Conservation (phyloP, 176 grass and related monocot species). For the Hordeum vulgare region MorexV3_pseudomolecules_assembly NC_058519.1:235503557-235504056, state of each 20-base stretch:
- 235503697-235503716: conserved; percentile 72
- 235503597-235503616: not conserved
- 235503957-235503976: not conserved
- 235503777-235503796: too few relatives aligned
- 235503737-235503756: conserved; percentile 90
- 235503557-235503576: not conserved
- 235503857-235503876: too few relatives aligned
- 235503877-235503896: too few relatives aligned
- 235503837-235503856: too few relatives aligned
- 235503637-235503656: not conserved
- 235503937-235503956: not conserved
- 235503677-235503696: conserved; percentile 63
- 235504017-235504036: not conserved
- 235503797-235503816: too few relatives aligned
- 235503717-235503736: conserved; percentile 91
- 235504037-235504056: conserved; percentile 1
- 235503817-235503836: too few relatives aligned
- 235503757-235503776: too few relatives aligned
- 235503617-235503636: not conserved
- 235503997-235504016: not conserved
- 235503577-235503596: not conserved
- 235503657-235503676: conserved; percentile 10
- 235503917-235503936: not conserved
- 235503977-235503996: not conserved
- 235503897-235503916: not conserved